Base-by-base conservation (phyloP, 257 asterid genomes). In the Solanum habrochaites region DNA sequence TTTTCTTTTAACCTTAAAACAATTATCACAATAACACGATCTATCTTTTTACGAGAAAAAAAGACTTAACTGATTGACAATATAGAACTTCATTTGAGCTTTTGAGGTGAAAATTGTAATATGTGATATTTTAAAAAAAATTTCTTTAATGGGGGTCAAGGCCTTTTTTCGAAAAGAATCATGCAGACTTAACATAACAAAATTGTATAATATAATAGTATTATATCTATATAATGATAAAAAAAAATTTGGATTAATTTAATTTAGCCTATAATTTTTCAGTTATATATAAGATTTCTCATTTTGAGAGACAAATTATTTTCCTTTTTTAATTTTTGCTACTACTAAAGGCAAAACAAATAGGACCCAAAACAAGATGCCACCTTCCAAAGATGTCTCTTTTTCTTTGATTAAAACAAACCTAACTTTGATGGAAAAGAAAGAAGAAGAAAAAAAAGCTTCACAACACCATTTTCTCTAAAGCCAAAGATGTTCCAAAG, bases 311-410 rank as follows among this genome's bases (percentile, higher is more conserved):
- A 52, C 20, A 73, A 18, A 29, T 56, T 47, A 7, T 35, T 35
- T 75, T 75, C 52, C 35, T 12, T 11, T 9, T 43, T 42, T 32
- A 6, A 10, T 21, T 12, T 82, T 73, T 58, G 16, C 13, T 39
- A 47, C 43, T 42, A 47, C 32, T 29, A 47, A 86, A 86, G 88
- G 78, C 69, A 78, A 64, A 64, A 43, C 52, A 87, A 71, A 23
- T 37, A 52, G 81, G 77, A 27, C 87, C 85, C 85, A 29, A 80
- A 86, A 64, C 71, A 80, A 60, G 56, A 64, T 56, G 81, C 87
- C 87, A 62, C 85, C 85, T 56, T 87, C 82, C 71, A 60, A 73
- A 82, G 89, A 88, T 88, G 86, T 83, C 47, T 12, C 83, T 75
- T 75, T 67, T 75, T 75, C 32, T 72, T 74, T 74, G 20, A 74